Evolutionary conservation across 257 asterid genomes (phyloP).

Genomic region (Scutellaria minor): DNA sequence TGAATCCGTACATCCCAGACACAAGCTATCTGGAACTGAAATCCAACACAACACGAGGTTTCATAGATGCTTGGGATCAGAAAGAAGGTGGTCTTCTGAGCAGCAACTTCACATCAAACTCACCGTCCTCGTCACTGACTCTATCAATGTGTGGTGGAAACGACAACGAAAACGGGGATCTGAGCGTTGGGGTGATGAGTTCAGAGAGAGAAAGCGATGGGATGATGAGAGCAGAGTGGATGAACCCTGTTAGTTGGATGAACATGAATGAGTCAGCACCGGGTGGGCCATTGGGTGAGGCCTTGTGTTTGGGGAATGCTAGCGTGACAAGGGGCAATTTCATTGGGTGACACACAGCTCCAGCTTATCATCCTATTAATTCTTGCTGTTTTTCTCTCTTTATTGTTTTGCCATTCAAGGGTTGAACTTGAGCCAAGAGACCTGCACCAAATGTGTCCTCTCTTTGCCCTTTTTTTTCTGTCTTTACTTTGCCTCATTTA

Average conservation of each 20-base stretch:
- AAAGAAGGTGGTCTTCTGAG: slow-evolving; percentile 32
- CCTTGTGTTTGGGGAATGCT: slow-evolving; percentile 58
- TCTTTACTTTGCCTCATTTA: slow-evolving; percentile 39
- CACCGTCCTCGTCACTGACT: slow-evolving; percentile 45
- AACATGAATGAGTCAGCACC: slow-evolving; percentile 34
- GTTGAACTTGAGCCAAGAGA: slow-evolving; percentile 32
- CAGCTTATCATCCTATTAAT: no score
- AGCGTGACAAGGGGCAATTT: slow-evolving; percentile 19
- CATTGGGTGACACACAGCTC: no score
- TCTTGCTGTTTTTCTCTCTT: no score
- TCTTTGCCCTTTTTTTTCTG: slow-evolving; percentile 25
- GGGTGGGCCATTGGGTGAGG: slow-evolving; percentile 86
- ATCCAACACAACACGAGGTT: slow-evolving; percentile 45
- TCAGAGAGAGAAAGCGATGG: slow-evolving; percentile 30
- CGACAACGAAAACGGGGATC: slow-evolving; percentile 1
- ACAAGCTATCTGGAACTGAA: not conserved
- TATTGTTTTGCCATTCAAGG: slow-evolving; percentile 12
- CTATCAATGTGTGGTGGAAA: slow-evolving; percentile 54
- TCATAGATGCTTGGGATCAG: slow-evolving; percentile 60
- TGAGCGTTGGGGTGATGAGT: slow-evolving; percentile 35
- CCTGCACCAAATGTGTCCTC: slow-evolving; percentile 41
- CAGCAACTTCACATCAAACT: not conserved
- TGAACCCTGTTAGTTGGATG: slow-evolving; percentile 49
- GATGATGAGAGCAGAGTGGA: slow-evolving; percentile 23
- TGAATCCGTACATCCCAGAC: slow-evolving; percentile 36